Evolutionary conservation across 768 basidiomycete genomes (phyloP).

Genomic region (Hericium rajendrae): DNA sequence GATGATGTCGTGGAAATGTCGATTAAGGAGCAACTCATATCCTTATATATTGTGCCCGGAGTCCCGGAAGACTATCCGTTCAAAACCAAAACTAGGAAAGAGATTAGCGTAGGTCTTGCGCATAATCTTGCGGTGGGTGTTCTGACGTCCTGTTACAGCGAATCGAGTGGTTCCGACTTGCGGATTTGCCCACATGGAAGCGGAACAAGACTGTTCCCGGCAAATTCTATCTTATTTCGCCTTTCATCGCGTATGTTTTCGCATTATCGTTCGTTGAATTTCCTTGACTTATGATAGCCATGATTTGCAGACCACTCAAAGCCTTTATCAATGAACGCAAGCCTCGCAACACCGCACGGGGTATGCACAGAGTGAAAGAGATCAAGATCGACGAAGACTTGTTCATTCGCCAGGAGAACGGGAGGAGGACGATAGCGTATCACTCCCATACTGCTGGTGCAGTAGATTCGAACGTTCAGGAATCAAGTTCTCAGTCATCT

Average conservation of each 20-base stretch:
- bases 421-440: constrained; percentile 16
- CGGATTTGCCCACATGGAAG: constrained; percentile 90
- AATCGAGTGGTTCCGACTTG: constrained; percentile 91
- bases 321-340: constrained; percentile 57
- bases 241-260: constrained; percentile 71
- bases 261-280: neutral
- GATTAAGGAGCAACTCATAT: constrained; percentile 85
- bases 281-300: constrained; percentile 4
- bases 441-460: constrained; percentile 20
- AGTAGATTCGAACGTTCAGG: constrained; percentile 30
- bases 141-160: constrained; percentile 41
- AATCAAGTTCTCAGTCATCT: constrained; percentile 61
- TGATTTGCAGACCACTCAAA: constrained; percentile 44
- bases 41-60: constrained; percentile 81
- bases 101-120: constrained; percentile 75
- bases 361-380: constrained; percentile 21
- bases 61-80: constrained; percentile 85
- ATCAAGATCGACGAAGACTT: constrained; percentile 8
- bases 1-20: constrained; percentile 72
- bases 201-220: constrained; percentile 57
- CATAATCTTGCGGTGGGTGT: constrained; percentile 9
- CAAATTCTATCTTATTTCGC: constrained; percentile 91
- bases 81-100: constrained; percentile 91
- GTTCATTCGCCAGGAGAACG: constrained; percentile 19
- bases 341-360: constrained; percentile 37